Conservation (phyloP, 1,139 yeast species). For the Nakaseomyces sp. region DNA sequence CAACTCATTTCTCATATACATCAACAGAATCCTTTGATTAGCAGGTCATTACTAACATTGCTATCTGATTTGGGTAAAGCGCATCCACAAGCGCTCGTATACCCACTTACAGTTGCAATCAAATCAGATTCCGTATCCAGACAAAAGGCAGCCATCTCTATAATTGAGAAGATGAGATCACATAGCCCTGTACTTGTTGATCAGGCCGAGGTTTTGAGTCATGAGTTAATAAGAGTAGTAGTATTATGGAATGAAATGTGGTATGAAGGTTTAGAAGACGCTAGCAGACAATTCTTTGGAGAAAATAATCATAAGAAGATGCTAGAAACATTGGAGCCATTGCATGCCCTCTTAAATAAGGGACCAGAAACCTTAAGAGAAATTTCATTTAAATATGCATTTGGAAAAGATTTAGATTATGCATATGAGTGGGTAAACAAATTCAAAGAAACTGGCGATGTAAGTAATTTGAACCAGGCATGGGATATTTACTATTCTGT, state of each 20-base stretch:
- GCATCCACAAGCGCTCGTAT: constrained; percentile 94
- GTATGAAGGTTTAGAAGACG: constrained; percentile 97
- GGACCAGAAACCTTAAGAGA: constrained; percentile 94
- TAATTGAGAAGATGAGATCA: constrained; percentile 83
- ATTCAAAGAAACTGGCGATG: constrained; percentile 75
- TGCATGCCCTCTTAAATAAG: constrained; percentile 69
- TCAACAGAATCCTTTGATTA: constrained; percentile 82
- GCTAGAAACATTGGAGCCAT: constrained; percentile 84
- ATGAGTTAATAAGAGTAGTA: constrained; percentile 87
- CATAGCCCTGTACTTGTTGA: constrained; percentile 81
- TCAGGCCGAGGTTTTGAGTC: constrained; percentile 90
- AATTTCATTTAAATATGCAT: constrained; percentile 84
- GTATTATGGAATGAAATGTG: constrained; percentile 97
- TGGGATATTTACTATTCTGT: constrained; percentile 96
- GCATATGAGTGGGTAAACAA: constrained; percentile 92
- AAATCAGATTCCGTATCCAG: constrained; percentile 86
- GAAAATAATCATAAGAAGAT: constrained; percentile 92
- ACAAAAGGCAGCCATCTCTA: constrained; percentile 83
- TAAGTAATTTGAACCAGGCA: constrained; percentile 86
- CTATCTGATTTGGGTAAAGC: constrained; percentile 85
- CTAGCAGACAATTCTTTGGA: constrained; percentile 86
- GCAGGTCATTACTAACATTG: constrained; percentile 68
- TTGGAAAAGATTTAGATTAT: constrained; percentile 86
- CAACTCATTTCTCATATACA: constrained; percentile 94
- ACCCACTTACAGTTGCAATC: constrained; percentile 92